Evolutionary conservation across 2,329 filamentous ascomycete genomes (phyloP).

Genomic region (Achaetomium macrosporum): DNA sequence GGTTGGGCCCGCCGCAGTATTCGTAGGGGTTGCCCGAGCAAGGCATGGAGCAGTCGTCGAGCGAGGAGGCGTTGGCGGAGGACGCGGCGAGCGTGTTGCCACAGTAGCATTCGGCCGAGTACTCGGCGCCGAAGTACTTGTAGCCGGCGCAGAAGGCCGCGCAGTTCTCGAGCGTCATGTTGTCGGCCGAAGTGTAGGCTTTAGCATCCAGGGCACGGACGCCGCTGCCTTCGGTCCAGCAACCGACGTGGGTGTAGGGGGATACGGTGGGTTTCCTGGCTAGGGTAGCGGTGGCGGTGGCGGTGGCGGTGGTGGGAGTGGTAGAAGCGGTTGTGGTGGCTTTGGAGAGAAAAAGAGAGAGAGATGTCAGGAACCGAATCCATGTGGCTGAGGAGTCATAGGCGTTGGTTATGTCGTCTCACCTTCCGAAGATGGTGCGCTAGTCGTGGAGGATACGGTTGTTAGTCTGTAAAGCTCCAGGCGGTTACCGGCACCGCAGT

Average conservation of each 20-base stretch:
- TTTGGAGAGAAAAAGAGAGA: neutral
- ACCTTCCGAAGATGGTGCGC: slow-evolving; percentile 10
- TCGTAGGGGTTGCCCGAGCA: slow-evolving; percentile 32
- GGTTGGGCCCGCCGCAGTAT: slow-evolving; percentile 33
- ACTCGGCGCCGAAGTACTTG: slow-evolving; percentile 46
- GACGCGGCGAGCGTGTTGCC: slow-evolving; percentile 35
- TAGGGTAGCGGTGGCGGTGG: slow-evolving; percentile 29
- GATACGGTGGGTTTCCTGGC: slow-evolving; percentile 36
- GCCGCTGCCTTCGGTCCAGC: slow-evolving; percentile 40
- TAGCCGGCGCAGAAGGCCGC: slow-evolving; percentile 39
- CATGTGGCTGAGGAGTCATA: neutral
- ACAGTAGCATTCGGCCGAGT: slow-evolving; percentile 47
- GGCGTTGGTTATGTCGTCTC: slow-evolving; percentile 4
- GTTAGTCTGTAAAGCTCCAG: slow-evolving; percentile 33
- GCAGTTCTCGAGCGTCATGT: slow-evolving; percentile 45
- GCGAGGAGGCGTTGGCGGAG: slow-evolving; percentile 27
- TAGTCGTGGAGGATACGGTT: slow-evolving; percentile 14
- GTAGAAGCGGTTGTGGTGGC: slow-evolving; percentile 20
- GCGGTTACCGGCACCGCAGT: slow-evolving; percentile 35
- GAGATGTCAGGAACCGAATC: neutral
- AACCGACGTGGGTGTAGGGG: slow-evolving; percentile 40
- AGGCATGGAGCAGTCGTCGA: slow-evolving; percentile 32
- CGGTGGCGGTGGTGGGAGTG: slow-evolving; percentile 16
- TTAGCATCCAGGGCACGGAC: slow-evolving; percentile 37
- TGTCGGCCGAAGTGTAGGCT: slow-evolving; percentile 34